Base-by-base conservation (phyloP, 78 protist genomes). In the Corallochytrium limacisporum region DNA sequence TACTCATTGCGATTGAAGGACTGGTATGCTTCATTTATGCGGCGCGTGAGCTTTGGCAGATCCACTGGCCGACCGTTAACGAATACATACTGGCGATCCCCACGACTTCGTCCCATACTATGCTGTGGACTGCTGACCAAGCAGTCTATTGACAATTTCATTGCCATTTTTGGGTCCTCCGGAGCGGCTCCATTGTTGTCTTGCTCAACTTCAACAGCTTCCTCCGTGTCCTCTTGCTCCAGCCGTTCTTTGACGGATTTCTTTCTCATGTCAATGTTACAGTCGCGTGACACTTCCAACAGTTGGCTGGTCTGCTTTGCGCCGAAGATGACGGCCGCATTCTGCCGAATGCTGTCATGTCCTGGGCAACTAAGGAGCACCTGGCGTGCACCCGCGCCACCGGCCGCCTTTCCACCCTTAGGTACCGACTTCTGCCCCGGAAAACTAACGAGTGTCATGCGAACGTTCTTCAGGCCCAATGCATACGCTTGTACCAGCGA, bases 41-140 rank as follows among this genome's bases (percentile, higher is more conserved):
- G 69, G 43, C 59, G 47, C 10, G 83, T 13, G 37, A 65, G 24
- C 69, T 71, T 37, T 1, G 83, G 59, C 3, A 85, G 24, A 7
- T 88, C 91, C 15, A 84, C 79, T 0, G 96, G 96, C 29, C 93
- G 75, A 3, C 44, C 32, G 65, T 91, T 91, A n/a, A 91, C 10
- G 33, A 28, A 87, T 4, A 83, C 12, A 55, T 54, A 75, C 73
- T 84, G 88, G 49, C 89, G 48, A 62, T 81, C 88, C 3, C 48
- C 32, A 9, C 65, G 6, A 13, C 46, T 42, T 26, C 89, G 43
- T 2, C 69, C 80, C 18, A 18, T 44, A 20, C 49, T 20, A 20
- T 44, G 49, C 49, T 44, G 18, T 44, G 18, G 29, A 20, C 49
- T 20, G 18, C 49, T 20, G 49, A 18, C 49, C 49, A 44, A 18